Evolutionary conservation across 1,139 yeast species (phyloP), one percentile per base, ranked within the genome.

Genomic region (Saccharomycopsis hybrid): DNA sequence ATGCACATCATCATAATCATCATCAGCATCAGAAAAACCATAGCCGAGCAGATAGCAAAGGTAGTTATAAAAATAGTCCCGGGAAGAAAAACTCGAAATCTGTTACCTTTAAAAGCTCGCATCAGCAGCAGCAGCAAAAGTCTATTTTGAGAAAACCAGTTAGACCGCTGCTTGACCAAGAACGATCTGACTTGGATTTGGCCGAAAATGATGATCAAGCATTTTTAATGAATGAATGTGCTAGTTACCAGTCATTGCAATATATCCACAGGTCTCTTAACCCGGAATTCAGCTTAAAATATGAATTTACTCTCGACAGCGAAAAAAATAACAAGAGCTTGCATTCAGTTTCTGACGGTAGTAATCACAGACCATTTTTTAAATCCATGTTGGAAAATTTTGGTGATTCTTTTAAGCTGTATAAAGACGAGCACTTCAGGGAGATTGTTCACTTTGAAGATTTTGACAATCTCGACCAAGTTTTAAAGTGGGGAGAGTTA

Each of bases 401-500:
- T 36, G 54, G 54, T 9, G 44, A 50, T 30, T 31, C 32, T 27
- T 50, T 47, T 29, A 36, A 50, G 29, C 5, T 35, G 1, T 43
- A 43, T 36, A 43, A 43, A 27, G 38, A 43, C 29, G 13, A 43
- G 24, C 33, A 31, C 9, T 47, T 52, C 25, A 40, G 55, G 29
- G 55, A 52, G 47, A 37, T n/a, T 7, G 55, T 50, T 4, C 27
- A 39, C 18, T 44, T 50, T 27, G 45, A 44, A 3, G 49, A 52
- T 41, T 52, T 52, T 40, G 49, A 52, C 18, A 49, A 44, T 38
- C 33, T 50, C 35, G 51, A 50, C 9, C 48, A 52, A 36, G 37
- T 52, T n/a, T 32, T 49, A n/a, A 49, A 50, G 31, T 52, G 55
- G 55, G 55, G 49, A 1, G 55, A 52, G 28, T 35, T 52, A 11